Conservation (phyloP, 202 grass and related monocot genomes). For the Schoenoplectus tabernaemontani region DNA sequence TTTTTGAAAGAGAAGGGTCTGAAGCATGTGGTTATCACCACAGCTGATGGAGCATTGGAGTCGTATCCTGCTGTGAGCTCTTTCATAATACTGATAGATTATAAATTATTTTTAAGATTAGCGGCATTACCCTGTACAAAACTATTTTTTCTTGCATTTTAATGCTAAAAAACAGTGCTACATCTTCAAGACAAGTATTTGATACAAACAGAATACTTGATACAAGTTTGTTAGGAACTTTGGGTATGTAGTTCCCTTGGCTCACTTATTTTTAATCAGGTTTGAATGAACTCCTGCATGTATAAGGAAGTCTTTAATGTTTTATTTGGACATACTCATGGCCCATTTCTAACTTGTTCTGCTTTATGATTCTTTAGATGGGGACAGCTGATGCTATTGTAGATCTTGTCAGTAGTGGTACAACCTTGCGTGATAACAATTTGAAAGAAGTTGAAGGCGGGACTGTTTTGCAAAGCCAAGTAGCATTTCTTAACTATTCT, state of each 20-base stretch:
- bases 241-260: background rate
- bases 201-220: background rate
- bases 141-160: background rate
- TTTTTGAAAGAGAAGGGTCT: constrained; percentile 77
- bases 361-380: constrained; percentile 47
- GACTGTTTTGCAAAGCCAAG: constrained; percentile 88
- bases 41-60: constrained; percentile 84
- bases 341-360: background rate
- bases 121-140: background rate
- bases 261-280: background rate
- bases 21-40: constrained; percentile 56
- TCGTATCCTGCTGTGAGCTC: constrained; percentile 87
- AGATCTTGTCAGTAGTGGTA: constrained; percentile 98
- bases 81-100: constrained; percentile 6
- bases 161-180: background rate
- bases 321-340: background rate
- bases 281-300: background rate
- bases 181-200: background rate
- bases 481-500: constrained; percentile 21
- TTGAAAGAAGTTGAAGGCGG: constrained; percentile 98
- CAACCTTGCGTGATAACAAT: constrained; percentile 88
- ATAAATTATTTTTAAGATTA: background rate
- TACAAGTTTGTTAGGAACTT: background rate
- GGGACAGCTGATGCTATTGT: constrained; percentile 94
- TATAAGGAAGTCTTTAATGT: background rate